Evolutionary conservation across 1,284 basidiomycete species (phyloP).

Genomic region (Rhodotorula sp.): DNA sequence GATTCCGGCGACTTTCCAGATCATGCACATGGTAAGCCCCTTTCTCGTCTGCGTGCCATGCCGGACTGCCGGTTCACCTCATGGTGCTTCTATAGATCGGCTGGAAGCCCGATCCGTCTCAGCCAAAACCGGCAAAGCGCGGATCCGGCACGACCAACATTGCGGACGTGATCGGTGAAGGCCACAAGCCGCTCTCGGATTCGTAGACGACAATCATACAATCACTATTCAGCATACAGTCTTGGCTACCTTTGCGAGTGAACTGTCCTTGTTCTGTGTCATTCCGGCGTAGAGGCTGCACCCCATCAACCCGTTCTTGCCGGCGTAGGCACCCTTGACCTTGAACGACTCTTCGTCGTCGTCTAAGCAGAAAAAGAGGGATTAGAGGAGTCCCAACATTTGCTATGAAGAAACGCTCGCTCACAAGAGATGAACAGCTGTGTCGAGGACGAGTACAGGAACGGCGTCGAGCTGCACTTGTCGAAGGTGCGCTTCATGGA

Average conservation of each 20-base stretch:
- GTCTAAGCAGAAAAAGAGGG: background rate
- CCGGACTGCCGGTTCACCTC: background rate
- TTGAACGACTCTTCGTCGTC: conserved; percentile 20
- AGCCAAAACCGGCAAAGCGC: conserved; percentile 78
- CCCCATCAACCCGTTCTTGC: conserved; percentile 7
- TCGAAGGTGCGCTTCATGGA: conserved; percentile 25
- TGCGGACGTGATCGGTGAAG: conserved; percentile 59
- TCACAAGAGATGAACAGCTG: conserved; percentile 20
- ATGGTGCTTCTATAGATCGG: conserved; percentile 67
- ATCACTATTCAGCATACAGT: conserved; percentile 13
- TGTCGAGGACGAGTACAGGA: conserved; percentile 8
- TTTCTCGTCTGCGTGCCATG: background rate
- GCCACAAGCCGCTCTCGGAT: conserved; percentile 11
- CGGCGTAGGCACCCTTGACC: conserved; percentile 11
- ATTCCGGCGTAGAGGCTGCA: conserved; percentile 20
- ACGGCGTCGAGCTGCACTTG: conserved; percentile 22
- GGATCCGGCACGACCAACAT: conserved; percentile 79
- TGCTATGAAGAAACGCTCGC: background rate
- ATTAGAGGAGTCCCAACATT: too few relatives aligned
- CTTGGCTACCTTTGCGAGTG: conserved; percentile 12
- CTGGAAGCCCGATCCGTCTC: conserved; percentile 88
- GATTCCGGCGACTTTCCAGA: conserved; percentile 91
- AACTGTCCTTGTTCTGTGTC: conserved; percentile 22
- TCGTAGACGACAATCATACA: background rate
- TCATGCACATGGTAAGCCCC: conserved; percentile 78